Base-by-base conservation (phyloP, 768 basidiomycete genomes). In the Rickenella mellea region DNA sequence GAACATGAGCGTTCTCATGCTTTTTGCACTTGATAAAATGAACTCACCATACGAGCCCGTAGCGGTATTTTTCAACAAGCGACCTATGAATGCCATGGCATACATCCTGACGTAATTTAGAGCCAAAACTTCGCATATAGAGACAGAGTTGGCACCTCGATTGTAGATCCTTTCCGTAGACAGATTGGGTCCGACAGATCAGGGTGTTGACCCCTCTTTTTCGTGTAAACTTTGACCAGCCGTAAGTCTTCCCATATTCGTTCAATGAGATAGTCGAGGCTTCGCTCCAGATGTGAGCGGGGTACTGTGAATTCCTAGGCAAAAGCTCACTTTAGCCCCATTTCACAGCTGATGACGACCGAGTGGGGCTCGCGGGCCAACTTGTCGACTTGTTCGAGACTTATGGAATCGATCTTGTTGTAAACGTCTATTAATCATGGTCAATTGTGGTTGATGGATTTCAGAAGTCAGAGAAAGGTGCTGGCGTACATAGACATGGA, bases 311-410 rank as follows among this genome's bases (percentile, higher is more conserved):
- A 31, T 39, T 9, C 12, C 28, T 26, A 32, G 21, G 39, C 33
- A 15, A 38, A 39, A 38, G 56, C 71, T 44, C 51, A 89, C 86
- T 96, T 96, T 38, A 99, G 68, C 55, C 80, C 82, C 74, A 96
- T 73, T 63, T 98, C 93, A 60, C 93, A 97, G 52, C 88, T 91
- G 57, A 98, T 98, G 28, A 97, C 92, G n/a, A 94, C 75, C 0
- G 88, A 82, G 55, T 85, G 73, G 10, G 85, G 81, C 50, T 85
- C 74, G 32, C 83, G 74, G 26, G 90, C 88, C 24, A 92, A 63
- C 46, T 84, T 84, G 59, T 94, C 80, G 46, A 93, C 70, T 50
- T 78, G 79, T 57, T 89, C 86, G 29, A 89, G 67, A 53, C 82
- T 85, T 52, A 92, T 81, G 3, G 85, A 74, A 53, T 97, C 93